Percentiles rank a stretch among this genome's conserved stretches.
Conservation (phyloP, 768 basidiomycete genomes). For the Hemileccinum impolitum region DNA sequence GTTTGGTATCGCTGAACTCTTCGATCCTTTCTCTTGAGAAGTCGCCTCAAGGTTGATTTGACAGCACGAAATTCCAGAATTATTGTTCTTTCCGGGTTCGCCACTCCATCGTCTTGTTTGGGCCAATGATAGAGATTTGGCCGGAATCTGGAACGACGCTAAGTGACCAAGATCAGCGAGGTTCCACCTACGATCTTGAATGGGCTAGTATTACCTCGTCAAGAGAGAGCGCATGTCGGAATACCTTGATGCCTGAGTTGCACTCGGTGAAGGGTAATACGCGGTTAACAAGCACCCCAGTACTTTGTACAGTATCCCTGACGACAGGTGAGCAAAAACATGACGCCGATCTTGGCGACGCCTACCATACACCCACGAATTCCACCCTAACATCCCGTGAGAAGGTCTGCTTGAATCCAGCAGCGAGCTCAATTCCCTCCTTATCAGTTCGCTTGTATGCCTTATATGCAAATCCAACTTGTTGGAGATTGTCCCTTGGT, state of each 20-base stretch:
- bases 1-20: background rate
- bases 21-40: background rate
- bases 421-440: conserved; percentile 43
- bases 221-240: conserved; percentile 74
- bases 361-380: conserved; percentile 77
- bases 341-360: background rate
- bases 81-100: background rate
- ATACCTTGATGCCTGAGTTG: conserved; percentile 62
- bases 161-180: conserved; percentile 8
- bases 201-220: conserved; percentile 53
- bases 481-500: conserved; percentile 61
- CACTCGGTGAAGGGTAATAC: conserved; percentile 65
- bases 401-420: conserved; percentile 72
- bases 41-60: background rate
- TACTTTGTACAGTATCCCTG: conserved; percentile 80
- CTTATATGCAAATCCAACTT: conserved; percentile 72
- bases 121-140: conserved; percentile 60
- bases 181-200: background rate
- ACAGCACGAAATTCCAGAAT: background rate
- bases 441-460: conserved; percentile 57
- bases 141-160: conserved; percentile 66
- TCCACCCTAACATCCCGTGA: conserved; percentile 66
- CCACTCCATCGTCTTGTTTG: conserved; percentile 18
- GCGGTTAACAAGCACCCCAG: conserved; percentile 58
- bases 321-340: conserved; percentile 1